Evolutionary conservation across 2,329 filamentous ascomycete species (phyloP), one percentile per base, ranked within the genome.

Genomic region (Penicillium hordei): DNA sequence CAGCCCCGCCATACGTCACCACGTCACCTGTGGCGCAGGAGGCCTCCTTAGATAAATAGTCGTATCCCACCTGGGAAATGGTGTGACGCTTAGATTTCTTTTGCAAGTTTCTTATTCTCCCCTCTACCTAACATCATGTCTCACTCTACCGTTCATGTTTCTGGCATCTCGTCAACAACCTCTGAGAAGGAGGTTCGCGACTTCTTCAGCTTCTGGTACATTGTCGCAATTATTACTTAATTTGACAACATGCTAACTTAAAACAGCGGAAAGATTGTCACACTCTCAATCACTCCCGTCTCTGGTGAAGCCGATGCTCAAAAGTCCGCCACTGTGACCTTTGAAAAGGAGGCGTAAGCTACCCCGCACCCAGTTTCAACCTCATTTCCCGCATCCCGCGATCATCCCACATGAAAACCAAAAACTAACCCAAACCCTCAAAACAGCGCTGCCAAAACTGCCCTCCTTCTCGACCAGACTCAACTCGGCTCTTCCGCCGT

Each of bases 391-490:
- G 46, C 60, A 50, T 10, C 39, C 39, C 23, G 40, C 15, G 10
- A 25, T 10, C 23, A 27, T 29, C n/a, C 49, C 49, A 31, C n/a
- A 21, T 21, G 15, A 33, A 36, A 40, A 23, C 12, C 39, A 29
- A 44, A 43, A 43, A 44, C 21, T 48, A 40, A 46, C 9, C n/a
- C 29, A 25, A 57, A 38, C 49, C 38, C 36, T 4, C 13, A 43
- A 62, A 52, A 40, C 52, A 81, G 78, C 15, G 94, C 94, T 50
- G 93, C 93, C 59, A 97, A 96, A 83, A 99, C 94, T 23, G 94
- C 94, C 27, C 89, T 97, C 40, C 89, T 99, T 59, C 88, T 99
- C 64, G 93, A 97, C 80, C 95, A 96, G 82, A 99, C 94, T 52
- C 90, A 96, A 78, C 89, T 99, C 50, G 93, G 93, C 63, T 77